A percentile compares a stretch with the other conserved stretches of the same genome.
These are phyloP conservation scores for Lolium rigidum DNA, from an alignment of 176 grass and related monocot genomes.

Conservation along the genomic window DNA sequence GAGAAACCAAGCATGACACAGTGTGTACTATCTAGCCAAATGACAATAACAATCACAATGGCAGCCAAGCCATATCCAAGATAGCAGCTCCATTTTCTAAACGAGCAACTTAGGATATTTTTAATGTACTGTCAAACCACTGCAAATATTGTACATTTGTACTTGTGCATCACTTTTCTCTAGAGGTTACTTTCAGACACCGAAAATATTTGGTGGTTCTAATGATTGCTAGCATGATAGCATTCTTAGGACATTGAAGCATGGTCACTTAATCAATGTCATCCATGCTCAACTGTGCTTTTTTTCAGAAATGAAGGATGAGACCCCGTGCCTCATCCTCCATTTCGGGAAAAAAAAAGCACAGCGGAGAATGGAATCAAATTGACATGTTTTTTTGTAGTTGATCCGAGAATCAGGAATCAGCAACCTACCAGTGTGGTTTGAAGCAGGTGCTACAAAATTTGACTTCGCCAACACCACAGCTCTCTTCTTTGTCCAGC, in stretches of 20 bases:
- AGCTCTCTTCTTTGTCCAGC: slow-evolving; percentile 80
- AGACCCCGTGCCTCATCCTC: no score
- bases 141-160: not conserved
- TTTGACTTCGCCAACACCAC: slow-evolving; percentile 69
- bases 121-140: no score
- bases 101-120: not conserved
- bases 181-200: not conserved
- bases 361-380: no score
- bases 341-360: no score
- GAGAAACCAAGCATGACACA: not conserved
- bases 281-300: not conserved
- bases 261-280: not conserved
- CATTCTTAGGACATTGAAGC: not conserved
- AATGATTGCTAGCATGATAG: not conserved
- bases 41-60: not conserved
- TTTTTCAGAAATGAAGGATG: no score
- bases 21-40: not conserved
- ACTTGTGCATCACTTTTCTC: not conserved
- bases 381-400: slow-evolving; percentile 42
- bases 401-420: slow-evolving; percentile 80
- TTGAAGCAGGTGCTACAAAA: slow-evolving; percentile 81
- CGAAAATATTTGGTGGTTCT: not conserved
- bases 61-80: not conserved
- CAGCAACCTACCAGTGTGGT: slow-evolving; percentile 80
- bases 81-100: not conserved